A percentile compares a stretch with the other conserved stretches of the same genome.
Evolutionary conservation across 148 eudicot genomes (phyloP).

Genomic region (Dysphania ambrosioides): DNA sequence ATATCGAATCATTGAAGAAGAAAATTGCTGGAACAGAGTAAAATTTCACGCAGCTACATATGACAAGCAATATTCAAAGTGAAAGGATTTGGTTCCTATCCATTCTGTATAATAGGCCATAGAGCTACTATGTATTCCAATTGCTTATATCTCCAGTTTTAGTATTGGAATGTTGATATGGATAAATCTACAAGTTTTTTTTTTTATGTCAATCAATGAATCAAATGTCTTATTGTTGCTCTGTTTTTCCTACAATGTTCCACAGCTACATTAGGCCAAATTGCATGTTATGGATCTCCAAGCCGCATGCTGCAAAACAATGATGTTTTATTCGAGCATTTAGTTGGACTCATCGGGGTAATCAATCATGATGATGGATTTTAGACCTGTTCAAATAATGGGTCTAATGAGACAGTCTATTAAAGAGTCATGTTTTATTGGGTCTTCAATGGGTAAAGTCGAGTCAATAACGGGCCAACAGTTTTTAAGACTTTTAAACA

Average conservation of each 20-base stretch:
- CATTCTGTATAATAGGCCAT: slow-evolving; percentile 32
- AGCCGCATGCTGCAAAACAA: too few relatives aligned
- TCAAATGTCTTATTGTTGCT: neutral
- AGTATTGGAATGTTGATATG: slow-evolving; percentile 29
- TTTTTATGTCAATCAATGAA: too few relatives aligned
- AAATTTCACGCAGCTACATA: slow-evolving; percentile 14
- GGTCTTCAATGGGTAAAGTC: too few relatives aligned
- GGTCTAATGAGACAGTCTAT: too few relatives aligned
- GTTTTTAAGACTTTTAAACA: too few relatives aligned
- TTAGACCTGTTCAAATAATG: too few relatives aligned
- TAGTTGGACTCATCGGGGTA: neutral
- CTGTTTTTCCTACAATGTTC: neutral
- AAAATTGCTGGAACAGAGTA: slow-evolving; percentile 76
- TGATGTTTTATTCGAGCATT: neutral
- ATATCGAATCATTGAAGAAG: slow-evolving; percentile 73
- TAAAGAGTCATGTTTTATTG: too few relatives aligned
- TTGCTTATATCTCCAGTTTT: slow-evolving; percentile 16
- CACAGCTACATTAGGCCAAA: neutral
- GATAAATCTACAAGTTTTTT: slow-evolving; percentile 11
- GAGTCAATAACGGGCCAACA: too few relatives aligned
- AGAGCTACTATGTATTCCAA: slow-evolving; percentile 28
- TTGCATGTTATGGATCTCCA: too few relatives aligned
- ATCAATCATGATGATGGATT: neutral
- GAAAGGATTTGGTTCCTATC: slow-evolving; percentile 27
- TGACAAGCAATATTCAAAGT: slow-evolving; percentile 3